Evolutionary conservation across 169 alveolate species (phyloP).

Genomic region (Babesia bovis): DNA sequence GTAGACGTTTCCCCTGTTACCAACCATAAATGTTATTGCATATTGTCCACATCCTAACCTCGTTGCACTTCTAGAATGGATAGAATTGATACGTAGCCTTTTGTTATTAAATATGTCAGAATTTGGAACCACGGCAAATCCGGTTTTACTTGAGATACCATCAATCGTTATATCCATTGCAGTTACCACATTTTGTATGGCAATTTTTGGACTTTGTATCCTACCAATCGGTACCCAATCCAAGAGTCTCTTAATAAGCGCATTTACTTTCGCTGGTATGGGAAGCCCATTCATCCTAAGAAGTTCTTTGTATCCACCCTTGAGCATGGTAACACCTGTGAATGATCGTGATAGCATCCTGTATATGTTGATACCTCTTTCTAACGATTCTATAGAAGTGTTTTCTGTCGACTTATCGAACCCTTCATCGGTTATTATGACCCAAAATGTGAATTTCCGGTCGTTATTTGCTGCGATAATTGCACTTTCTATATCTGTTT

Average conservation of each 20-base stretch:
- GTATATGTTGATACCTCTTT: constrained; percentile 39
- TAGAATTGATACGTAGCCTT: too few species aligned
- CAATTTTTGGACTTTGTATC: constrained; percentile 13
- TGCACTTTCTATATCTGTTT: constrained; percentile 7
- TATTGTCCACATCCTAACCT: neutral
- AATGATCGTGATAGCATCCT: constrained; percentile 8
- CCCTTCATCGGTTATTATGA: constrained; percentile 62
- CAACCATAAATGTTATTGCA: neutral
- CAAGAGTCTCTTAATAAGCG: neutral
- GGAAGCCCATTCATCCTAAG: constrained; percentile 31
- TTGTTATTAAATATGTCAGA: neutral
- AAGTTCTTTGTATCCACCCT: constrained; percentile 53
- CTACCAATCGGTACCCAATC: constrained; percentile 33
- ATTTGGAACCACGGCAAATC: neutral
- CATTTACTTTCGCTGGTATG: constrained; percentile 19
- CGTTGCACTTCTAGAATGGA: too few species aligned
- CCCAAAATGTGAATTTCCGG: constrained; percentile 48
- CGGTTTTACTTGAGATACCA: neutral
- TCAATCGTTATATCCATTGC: constrained; percentile 5
- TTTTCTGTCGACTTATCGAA: constrained; percentile 23
- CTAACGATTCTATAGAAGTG: constrained; percentile 32
- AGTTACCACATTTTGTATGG: constrained; percentile 18
- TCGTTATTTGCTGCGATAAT: neutral
- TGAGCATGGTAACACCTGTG: constrained; percentile 46
- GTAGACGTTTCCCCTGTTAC: neutral